phyloP scores from a whole-genome alignment of 768 basidiomycete species.

The Collybiopsis luxurians region DNA sequence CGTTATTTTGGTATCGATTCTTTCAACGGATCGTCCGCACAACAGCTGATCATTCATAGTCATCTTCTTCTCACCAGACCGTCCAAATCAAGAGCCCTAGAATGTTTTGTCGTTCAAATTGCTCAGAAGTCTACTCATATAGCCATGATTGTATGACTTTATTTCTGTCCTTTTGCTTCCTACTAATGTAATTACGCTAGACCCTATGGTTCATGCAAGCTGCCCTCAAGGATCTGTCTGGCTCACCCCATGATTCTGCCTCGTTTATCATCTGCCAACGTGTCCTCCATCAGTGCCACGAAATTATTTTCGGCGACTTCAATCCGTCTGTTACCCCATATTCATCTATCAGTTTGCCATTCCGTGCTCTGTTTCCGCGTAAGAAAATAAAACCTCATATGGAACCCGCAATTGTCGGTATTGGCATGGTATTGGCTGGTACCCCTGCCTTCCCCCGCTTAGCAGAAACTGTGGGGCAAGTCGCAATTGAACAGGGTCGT shows the following conservation, averaged over 20 bases:
- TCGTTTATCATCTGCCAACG: constrained; percentile 93
- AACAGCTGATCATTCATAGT: constrained; percentile 38
- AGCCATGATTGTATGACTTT: constrained; percentile 73
- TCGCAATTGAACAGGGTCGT: constrained; percentile 89
- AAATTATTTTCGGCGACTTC: constrained; percentile 92
- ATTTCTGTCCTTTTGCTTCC: constrained; percentile 15
- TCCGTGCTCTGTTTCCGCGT: constrained; percentile 45
- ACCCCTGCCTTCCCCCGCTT: constrained; percentile 73
- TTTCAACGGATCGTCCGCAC: constrained; percentile 8
- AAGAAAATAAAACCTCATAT: constrained; percentile 71
- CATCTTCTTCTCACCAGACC: constrained; percentile 94
- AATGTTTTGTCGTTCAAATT: constrained; percentile 88
- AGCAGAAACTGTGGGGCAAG: constrained; percentile 71
- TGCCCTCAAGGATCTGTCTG: constrained; percentile 76
- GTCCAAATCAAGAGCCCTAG: constrained; percentile 87
- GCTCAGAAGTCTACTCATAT: constrained; percentile 92
- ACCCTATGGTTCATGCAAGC: constrained; percentile 99
- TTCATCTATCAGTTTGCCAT: constrained; percentile 46
- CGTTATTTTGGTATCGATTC: constrained; percentile 72
- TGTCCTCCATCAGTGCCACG: constrained; percentile 86
- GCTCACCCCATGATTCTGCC: constrained; percentile 52
- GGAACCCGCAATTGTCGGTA: constrained; percentile 78
- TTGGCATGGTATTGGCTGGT: constrained; percentile 79
- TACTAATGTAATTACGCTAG: constrained; percentile 38
- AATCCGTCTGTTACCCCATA: constrained; percentile 72